Conservation (phyloP, 2,329 filamentous ascomycete genomes). For the Didymella keratinophila region DNA sequence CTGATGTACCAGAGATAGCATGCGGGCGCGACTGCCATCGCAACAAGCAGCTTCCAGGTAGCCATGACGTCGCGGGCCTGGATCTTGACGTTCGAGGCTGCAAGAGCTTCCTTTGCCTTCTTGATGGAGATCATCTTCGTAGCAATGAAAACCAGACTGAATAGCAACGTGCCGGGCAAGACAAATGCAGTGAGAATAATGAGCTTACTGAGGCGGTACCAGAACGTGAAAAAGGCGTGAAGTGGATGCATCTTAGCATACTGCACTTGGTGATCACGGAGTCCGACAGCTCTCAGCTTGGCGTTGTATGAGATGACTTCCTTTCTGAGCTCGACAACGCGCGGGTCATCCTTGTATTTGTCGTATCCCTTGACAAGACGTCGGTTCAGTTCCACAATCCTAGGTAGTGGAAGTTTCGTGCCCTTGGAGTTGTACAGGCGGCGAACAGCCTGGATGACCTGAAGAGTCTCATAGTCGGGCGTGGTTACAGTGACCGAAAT, state of each 20-base stretch:
- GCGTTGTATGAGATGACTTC: constrained; percentile 86
- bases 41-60: constrained; percentile 53
- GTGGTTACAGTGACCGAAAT: constrained; percentile 89
- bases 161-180: constrained; percentile 84
- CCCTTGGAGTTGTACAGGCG: constrained; percentile 93
- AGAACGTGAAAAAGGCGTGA: constrained; percentile 76
- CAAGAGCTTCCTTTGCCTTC: constrained; percentile 51
- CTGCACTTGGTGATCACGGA: constrained; percentile 93
- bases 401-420: constrained; percentile 89
- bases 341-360: constrained; percentile 87
- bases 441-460: constrained; percentile 90
- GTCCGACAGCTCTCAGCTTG: constrained; percentile 81
- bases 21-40: constrained; percentile 49
- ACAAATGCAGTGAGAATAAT: constrained; percentile 78
- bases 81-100: constrained; percentile 52
- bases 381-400: constrained; percentile 93
- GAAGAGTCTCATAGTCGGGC: constrained; percentile 90
- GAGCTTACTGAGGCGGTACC: constrained; percentile 83
- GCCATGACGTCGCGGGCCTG: constrained; percentile 52
- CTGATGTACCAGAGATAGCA: constrained; percentile 46
- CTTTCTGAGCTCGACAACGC: constrained; percentile 77
- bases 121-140: constrained; percentile 50
- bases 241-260: constrained; percentile 84
- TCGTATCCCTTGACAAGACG: constrained; percentile 90
- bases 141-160: constrained; percentile 62